A percentile compares a stretch with the other conserved stretches of the same genome.
Evolutionary conservation across 1,139 yeast genomes (phyloP).

Genomic region (Hanseniaspora gamundiae): DNA sequence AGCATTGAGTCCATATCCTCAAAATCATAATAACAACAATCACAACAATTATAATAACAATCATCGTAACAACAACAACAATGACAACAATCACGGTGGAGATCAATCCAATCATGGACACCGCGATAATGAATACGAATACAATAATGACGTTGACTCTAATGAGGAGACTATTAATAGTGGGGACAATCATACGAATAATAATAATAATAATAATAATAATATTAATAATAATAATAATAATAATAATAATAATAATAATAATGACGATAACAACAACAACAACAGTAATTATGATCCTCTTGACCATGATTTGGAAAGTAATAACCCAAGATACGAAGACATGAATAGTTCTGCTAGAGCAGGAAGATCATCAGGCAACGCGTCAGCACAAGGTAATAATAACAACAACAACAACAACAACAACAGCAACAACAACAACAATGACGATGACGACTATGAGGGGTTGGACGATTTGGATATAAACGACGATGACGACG

Average conservation of each 20-base stretch:
- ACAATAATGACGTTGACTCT: background rate
- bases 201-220: no score
- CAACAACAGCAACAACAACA: background rate
- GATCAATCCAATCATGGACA: no score
- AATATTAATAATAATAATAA: no score
- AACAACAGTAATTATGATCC: no score
- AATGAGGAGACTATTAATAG: no score
- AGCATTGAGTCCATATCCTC: background rate
- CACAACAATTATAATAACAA: background rate
- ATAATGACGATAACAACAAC: no score
- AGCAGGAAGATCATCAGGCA: background rate
- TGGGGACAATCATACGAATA: no score
- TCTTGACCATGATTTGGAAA: background rate
- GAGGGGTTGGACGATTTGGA: slow-evolving; percentile 1
- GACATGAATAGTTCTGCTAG: background rate
- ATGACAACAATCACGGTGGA: no score
- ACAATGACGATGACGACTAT: background rate
- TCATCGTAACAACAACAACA: no score
- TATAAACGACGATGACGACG: background rate
- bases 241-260: no score
- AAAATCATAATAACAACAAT: background rate
- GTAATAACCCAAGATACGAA: background rate
- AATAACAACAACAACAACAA: background rate
- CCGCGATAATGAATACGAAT: background rate
- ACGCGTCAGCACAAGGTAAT: background rate